phyloP scores from a whole-genome alignment of 2,329 filamentous ascomycete genomes.

The Cercospora janseana region DNA sequence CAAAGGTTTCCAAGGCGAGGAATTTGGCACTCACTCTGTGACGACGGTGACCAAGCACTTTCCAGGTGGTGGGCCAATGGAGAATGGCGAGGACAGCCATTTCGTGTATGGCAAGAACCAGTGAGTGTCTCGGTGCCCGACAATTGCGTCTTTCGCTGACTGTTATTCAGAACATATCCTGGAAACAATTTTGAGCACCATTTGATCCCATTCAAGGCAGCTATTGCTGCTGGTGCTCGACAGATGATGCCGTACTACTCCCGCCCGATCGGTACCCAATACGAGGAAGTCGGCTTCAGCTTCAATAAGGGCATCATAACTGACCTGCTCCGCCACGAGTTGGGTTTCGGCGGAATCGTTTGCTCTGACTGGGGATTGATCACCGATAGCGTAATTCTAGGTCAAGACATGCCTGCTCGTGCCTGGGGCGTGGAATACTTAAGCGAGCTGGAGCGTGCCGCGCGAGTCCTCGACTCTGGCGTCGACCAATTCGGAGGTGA shows the following conservation, averaged over 20 bases:
- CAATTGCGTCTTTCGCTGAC: background rate
- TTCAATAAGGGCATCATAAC: constrained; percentile 56
- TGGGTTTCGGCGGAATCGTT: constrained; percentile 55
- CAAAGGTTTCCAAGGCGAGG: constrained; percentile 49
- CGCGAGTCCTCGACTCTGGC: constrained; percentile 50
- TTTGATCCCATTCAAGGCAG: constrained; percentile 52
- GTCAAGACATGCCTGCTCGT: constrained; percentile 49
- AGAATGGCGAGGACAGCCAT: constrained; percentile 54
- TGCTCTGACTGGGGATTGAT: constrained; percentile 55
- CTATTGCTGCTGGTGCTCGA: constrained; percentile 50
- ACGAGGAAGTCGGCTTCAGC: constrained; percentile 50
- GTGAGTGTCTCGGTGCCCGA: background rate
- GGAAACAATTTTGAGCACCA: constrained; percentile 53
- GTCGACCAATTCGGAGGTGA: constrained; percentile 56
- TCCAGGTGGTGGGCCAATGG: constrained; percentile 51
- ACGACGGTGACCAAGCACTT: constrained; percentile 56
- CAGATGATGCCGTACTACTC: constrained; percentile 57
- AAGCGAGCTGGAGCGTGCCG: constrained; percentile 44
- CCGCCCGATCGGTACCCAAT: constrained; percentile 48
- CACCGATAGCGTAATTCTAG: constrained; percentile 45
- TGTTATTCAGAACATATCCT: constrained; percentile 43
- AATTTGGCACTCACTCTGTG: constrained; percentile 47
- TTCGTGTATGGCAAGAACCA: constrained; percentile 54
- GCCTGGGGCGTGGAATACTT: constrained; percentile 53
- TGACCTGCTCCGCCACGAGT: constrained; percentile 47